A percentile compares a stretch with the other conserved stretches of the same genome.
These are phyloP conservation scores for Halocafeteria seosinensis DNA, from an alignment of 108 stramenopile species.

Conservation along the genomic window DNA sequence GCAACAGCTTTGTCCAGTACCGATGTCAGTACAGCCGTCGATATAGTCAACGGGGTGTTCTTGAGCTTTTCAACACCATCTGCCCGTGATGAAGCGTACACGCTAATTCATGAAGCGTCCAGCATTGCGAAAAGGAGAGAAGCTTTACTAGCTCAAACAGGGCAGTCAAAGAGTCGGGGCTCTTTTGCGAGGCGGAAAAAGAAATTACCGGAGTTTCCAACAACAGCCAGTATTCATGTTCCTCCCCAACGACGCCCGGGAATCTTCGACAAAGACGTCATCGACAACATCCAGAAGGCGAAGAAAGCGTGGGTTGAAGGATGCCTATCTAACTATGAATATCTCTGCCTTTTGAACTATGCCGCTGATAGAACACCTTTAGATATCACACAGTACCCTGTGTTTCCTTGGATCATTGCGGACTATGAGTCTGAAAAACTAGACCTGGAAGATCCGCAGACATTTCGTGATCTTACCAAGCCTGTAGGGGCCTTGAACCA, in stretches of 20 bases:
- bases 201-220: background rate
- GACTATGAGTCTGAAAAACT: constrained; percentile 53
- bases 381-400: constrained; percentile 90
- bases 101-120: background rate
- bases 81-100: background rate
- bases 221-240: background rate
- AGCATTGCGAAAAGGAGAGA: background rate
- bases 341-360: constrained; percentile 75
- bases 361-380: constrained; percentile 73
- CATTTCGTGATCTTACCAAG: constrained; percentile 37
- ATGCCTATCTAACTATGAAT: constrained; percentile 67
- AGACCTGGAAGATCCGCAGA: constrained; percentile 41
- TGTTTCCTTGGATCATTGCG: constrained; percentile 86
- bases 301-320: constrained; percentile 15
- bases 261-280: background rate
- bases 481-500: constrained; percentile 35
- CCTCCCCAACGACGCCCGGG: background rate
- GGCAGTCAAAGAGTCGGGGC: background rate
- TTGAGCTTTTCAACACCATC: background rate
- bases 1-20: background rate
- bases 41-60: background rate
- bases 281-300: background rate
- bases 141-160: background rate
- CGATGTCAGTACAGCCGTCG: background rate
- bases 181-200: background rate